Percentiles rank a stretch among this genome's conserved stretches.
phyloP scores from a whole-genome alignment of 768 basidiomycete genomes.

The Lentinula boryana region DNA sequence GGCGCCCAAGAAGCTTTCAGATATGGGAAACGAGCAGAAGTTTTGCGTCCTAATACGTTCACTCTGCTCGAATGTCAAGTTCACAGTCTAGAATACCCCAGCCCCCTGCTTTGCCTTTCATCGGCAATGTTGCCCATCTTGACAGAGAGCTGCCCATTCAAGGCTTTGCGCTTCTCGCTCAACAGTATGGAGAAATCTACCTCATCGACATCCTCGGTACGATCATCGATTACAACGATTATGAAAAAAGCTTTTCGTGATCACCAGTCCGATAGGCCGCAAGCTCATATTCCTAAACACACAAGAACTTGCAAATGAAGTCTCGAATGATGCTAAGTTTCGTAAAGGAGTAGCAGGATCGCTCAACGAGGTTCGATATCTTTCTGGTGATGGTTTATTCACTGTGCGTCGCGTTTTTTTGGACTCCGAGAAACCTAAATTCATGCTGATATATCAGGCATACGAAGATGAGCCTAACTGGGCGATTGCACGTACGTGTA shows the following conservation, averaged over 20 bases:
- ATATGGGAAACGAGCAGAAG: not conserved
- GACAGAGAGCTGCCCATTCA: conserved; percentile 30
- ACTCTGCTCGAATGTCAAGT: conserved; percentile 18
- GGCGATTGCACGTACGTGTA: conserved; percentile 34
- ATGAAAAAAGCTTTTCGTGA: not conserved
- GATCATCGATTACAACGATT: not conserved
- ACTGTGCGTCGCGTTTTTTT: conserved; percentile 19
- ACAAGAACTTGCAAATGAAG: conserved; percentile 32
- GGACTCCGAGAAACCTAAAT: not conserved
- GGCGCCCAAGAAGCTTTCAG: too few relatives aligned
- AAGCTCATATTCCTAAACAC: conserved; percentile 23
- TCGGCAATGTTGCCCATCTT: conserved; percentile 31
- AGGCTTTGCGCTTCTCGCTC: conserved; percentile 27
- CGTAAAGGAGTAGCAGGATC: conserved; percentile 29
- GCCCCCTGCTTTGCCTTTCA: conserved; percentile 33
- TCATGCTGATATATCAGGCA: conserved; percentile 18
- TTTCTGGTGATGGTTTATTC: conserved; percentile 36
- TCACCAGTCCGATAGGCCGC: conserved; percentile 15
- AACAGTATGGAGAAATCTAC: conserved; percentile 38
- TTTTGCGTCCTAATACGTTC: not conserved
- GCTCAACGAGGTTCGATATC: conserved; percentile 26
- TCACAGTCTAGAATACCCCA: conserved; percentile 32
- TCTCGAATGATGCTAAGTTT: conserved; percentile 37
- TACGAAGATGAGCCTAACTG: conserved; percentile 38
- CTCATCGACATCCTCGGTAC: conserved; percentile 28